phyloP scores from a whole-genome alignment of 2,329 filamentous ascomycete species.

The Dactylellina haptotyla region DNA sequence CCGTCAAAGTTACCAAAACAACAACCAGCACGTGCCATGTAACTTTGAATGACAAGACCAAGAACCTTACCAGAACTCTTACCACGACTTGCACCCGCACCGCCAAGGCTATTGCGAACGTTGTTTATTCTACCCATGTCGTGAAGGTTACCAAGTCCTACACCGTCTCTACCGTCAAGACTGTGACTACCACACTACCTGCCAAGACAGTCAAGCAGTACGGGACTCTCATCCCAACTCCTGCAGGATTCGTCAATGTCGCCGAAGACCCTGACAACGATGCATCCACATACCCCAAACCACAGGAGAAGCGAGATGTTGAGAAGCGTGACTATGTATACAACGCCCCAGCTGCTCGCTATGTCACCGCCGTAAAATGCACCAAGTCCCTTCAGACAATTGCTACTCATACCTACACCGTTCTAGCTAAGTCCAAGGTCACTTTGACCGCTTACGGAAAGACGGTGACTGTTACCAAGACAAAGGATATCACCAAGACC shows the following conservation, averaged over 20 bases:
- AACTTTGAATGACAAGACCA: conserved; percentile 25
- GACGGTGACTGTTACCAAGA: conserved; percentile 22
- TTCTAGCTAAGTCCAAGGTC: neutral
- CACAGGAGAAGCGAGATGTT: neutral
- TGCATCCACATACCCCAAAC: neutral
- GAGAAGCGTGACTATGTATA: conserved; percentile 4
- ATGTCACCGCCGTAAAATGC: conserved; percentile 36
- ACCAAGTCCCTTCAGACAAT: conserved; percentile 40
- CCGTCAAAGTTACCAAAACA: conserved; percentile 17
- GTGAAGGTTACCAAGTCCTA: conserved; percentile 25
- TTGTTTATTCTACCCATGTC: conserved; percentile 23
- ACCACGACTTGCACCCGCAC: conserved; percentile 41
- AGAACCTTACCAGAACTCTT: conserved; percentile 22
- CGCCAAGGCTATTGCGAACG: conserved; percentile 7
- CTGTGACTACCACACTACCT: conserved; percentile 4
- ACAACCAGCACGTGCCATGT: neutral
- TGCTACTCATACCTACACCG: conserved; percentile 24
- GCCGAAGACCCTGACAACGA: conserved; percentile 25
- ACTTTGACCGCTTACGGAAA: conserved; percentile 26
- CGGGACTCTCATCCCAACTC: conserved; percentile 20
- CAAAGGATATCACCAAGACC: conserved; percentile 25
- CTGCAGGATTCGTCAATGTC: conserved; percentile 31
- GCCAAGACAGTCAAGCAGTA: neutral
- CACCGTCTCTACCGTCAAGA: conserved; percentile 10
- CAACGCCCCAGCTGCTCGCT: neutral